A percentile compares a stretch with the other conserved stretches of the same genome.
phyloP scores from a whole-genome alignment of 805 yeast species.

The Kuraishia capsulata region DNA sequence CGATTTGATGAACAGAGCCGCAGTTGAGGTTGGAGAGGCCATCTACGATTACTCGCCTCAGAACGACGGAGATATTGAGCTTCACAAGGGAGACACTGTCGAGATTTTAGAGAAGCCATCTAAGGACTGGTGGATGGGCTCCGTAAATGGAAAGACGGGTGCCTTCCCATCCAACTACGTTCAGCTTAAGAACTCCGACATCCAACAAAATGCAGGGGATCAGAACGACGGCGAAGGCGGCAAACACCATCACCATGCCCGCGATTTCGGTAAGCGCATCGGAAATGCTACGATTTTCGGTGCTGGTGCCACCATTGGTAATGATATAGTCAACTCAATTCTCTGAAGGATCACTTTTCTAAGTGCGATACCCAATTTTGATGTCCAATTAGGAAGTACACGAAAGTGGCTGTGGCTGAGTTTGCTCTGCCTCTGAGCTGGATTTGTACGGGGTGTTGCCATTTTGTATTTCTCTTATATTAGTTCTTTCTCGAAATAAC shows the following conservation, averaged over 20 bases:
- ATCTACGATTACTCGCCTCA: slow-evolving; percentile 59
- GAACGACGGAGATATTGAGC: slow-evolving; percentile 55
- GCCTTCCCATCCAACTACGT: slow-evolving; percentile 82
- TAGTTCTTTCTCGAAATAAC: too few species aligned
- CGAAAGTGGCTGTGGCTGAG: too few species aligned
- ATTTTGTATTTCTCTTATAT: too few species aligned
- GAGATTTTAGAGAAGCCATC: slow-evolving; percentile 61
- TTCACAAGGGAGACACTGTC: slow-evolving; percentile 52
- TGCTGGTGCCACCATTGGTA: slow-evolving; percentile 93
- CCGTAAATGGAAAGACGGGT: slow-evolving; percentile 44
- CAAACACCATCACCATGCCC: slow-evolving; percentile 26
- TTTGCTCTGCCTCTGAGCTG: too few species aligned
- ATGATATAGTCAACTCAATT: slow-evolving; percentile 68
- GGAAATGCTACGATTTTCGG: slow-evolving; percentile 94
- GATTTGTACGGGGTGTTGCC: too few species aligned
- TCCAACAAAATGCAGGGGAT: slow-evolving; percentile 7
- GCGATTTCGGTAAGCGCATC: slow-evolving; percentile 67
- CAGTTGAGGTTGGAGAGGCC: slow-evolving; percentile 40
- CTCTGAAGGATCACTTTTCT: slow-evolving; percentile 38
- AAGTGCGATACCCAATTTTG: too few species aligned
- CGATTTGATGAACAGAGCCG: background rate
- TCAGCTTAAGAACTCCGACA: slow-evolving; percentile 16
- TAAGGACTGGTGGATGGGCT: slow-evolving; percentile 81
- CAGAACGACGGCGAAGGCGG: slow-evolving; percentile 11
- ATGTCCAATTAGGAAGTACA: too few species aligned